Conservation (phyloP, 192 early-diverging fungal genomes). For the Mortierella alpina region DNA sequence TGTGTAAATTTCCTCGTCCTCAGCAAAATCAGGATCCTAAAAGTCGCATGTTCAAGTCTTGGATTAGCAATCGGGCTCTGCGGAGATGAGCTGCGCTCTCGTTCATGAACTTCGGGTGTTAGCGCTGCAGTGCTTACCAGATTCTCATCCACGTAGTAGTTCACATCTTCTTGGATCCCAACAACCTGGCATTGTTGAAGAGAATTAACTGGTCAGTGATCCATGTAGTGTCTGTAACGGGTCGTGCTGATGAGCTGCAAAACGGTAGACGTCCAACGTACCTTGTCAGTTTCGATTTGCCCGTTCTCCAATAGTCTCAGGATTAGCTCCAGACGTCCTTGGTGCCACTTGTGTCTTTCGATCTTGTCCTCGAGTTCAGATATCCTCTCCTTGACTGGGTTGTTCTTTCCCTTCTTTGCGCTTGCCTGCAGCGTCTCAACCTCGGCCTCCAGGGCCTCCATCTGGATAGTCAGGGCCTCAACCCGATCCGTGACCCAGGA, state of each 20-base stretch:
- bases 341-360: conserved; percentile 94
- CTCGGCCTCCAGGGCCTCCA: conserved; percentile 94
- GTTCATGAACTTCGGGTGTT: neutral
- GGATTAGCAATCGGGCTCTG: neutral
- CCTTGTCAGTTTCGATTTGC: conserved; percentile 86
- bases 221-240: neutral
- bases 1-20: conserved; percentile 95
- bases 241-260: neutral
- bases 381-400: conserved; percentile 82
- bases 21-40: conserved; percentile 88
- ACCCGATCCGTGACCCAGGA: conserved; percentile 88
- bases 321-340: conserved; percentile 90
- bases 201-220: neutral
- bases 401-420: conserved; percentile 84
- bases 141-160: conserved; percentile 93
- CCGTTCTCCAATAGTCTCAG: conserved; percentile 94
- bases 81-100: neutral
- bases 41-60: conserved; percentile 54
- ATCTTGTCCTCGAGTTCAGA: conserved; percentile 76
- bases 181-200: conserved; percentile 62
- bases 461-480: conserved; percentile 86
- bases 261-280: conserved; percentile 16
- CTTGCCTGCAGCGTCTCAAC: conserved; percentile 76
- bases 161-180: conserved; percentile 88
- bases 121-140: conserved; percentile 52